These are phyloP conservation scores for Geosmithia putterillii DNA, from an alignment of 2,329 filamentous ascomycete species.

Conservation along the genomic window DNA sequence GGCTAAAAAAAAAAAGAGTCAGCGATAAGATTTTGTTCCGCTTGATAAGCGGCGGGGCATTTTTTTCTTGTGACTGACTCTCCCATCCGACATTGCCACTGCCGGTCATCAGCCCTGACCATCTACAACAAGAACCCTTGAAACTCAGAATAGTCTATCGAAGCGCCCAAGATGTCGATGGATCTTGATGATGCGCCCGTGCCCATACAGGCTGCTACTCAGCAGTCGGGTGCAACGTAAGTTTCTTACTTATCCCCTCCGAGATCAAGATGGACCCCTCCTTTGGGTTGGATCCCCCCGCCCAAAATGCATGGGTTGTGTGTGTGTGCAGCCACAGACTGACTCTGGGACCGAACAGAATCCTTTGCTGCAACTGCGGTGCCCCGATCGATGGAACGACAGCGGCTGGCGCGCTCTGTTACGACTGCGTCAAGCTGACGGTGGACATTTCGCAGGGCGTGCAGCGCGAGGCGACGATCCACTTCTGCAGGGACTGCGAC, in stretches of 20 bases:
- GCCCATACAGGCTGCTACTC: slow-evolving; percentile 20
- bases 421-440: slow-evolving; percentile 90
- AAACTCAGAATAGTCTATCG: background rate
- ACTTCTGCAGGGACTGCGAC: slow-evolving; percentile 91
- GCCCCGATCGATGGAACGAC: slow-evolving; percentile 88
- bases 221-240: slow-evolving; percentile 26
- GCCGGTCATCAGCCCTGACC: background rate
- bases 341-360: slow-evolving; percentile 21
- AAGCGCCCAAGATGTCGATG: slow-evolving; percentile 23
- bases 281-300: background rate
- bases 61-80: slow-evolving; percentile 5
- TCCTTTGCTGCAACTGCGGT: slow-evolving; percentile 96
- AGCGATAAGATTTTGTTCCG: slow-evolving; percentile 6
- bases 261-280: background rate
- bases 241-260: too few relatives aligned
- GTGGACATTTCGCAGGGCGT: slow-evolving; percentile 88
- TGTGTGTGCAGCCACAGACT: background rate
- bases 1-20: background rate
- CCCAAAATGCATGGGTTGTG: too few relatives aligned
- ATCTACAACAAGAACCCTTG: background rate
- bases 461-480: slow-evolving; percentile 77
- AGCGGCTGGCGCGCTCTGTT: slow-evolving; percentile 77
- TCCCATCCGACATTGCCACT: background rate
- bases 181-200: slow-evolving; percentile 30
- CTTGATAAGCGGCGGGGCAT: slow-evolving; percentile 8